Percentiles rank a stretch among this genome's conserved stretches.
phyloP scores from a whole-genome alignment of 805 yeast genomes.

The Candida pseudoglaebosa region DNA sequence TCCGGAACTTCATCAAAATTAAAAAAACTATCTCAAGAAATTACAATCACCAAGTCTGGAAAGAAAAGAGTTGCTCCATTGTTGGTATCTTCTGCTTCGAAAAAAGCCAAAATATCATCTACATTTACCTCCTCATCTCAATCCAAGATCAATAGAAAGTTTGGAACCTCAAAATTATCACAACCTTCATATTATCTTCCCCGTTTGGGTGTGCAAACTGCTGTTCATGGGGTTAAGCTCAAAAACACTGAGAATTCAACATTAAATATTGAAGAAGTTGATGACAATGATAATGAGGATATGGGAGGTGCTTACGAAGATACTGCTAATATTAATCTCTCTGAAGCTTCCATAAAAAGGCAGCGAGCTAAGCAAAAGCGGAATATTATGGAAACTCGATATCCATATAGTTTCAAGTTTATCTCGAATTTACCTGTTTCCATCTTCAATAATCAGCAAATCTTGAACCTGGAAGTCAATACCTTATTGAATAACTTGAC shows the following conservation, averaged over 20 bases:
- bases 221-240: slow-evolving; percentile 53
- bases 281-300: slow-evolving; percentile 48
- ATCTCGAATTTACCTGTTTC: slow-evolving; percentile 33
- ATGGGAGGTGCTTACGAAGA: slow-evolving; percentile 29
- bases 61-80: slow-evolving; percentile 73
- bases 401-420: slow-evolving; percentile 33
- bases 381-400: slow-evolving; percentile 26
- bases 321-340: slow-evolving; percentile 17
- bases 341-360: slow-evolving; percentile 29
- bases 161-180: slow-evolving; percentile 33
- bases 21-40: slow-evolving; percentile 30
- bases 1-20: neutral
- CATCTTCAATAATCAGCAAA: slow-evolving; percentile 30
- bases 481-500: slow-evolving; percentile 17
- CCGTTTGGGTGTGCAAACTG: slow-evolving; percentile 57
- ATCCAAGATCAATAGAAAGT: slow-evolving; percentile 12
- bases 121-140: slow-evolving; percentile 5
- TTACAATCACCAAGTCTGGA: slow-evolving; percentile 70
- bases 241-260: slow-evolving; percentile 8
- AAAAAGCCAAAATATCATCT: neutral
- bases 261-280: slow-evolving; percentile 13
- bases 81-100: slow-evolving; percentile 45
- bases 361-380: slow-evolving; percentile 28
- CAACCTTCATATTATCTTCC: slow-evolving; percentile 52
- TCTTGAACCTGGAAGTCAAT: slow-evolving; percentile 29